Percentiles rank a stretch among this genome's conserved stretches.
Evolutionary conservation across 352 stramenopile species (phyloP).

Genomic region (Phytophthora crassamura): DNA sequence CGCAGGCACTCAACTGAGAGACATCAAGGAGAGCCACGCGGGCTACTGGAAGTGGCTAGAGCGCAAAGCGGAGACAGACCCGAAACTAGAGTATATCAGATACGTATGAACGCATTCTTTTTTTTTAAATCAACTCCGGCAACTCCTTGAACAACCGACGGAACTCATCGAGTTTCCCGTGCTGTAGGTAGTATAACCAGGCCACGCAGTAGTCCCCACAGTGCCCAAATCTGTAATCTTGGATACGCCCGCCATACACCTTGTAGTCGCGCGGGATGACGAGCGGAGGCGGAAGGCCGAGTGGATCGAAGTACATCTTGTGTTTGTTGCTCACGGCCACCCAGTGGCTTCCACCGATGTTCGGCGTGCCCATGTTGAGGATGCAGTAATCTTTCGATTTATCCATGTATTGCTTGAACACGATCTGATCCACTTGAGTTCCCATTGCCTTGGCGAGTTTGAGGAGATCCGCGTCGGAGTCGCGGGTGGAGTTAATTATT

Average conservation of each 20-base stretch:
- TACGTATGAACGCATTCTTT: too few relatives aligned
- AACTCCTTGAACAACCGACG: too few relatives aligned
- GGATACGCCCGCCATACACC: background rate
- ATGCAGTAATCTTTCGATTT: constrained; percentile 1
- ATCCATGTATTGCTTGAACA: constrained; percentile 11
- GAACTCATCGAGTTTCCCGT: too few relatives aligned
- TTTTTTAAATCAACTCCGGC: too few relatives aligned
- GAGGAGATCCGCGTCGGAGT: background rate
- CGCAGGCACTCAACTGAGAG: too few relatives aligned
- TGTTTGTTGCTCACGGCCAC: constrained; percentile 1
- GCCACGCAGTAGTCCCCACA: background rate
- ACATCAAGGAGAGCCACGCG: too few relatives aligned
- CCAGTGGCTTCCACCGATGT: constrained; percentile 11
- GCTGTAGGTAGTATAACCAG: too few relatives aligned
- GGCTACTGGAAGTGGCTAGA: too few relatives aligned
- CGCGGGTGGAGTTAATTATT: constrained; percentile 9
- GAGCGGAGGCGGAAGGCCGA: background rate
- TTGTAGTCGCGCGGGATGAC: background rate
- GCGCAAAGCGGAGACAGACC: too few relatives aligned
- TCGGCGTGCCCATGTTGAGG: constrained; percentile 11
- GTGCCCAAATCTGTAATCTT: constrained; percentile 5
- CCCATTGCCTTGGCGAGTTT: background rate
- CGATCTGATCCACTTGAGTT: constrained; percentile 10
- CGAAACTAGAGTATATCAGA: too few relatives aligned
- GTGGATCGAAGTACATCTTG: constrained; percentile 6